Conservation (phyloP, 75 land plant species). For the Larix kaempferi region DNA sequence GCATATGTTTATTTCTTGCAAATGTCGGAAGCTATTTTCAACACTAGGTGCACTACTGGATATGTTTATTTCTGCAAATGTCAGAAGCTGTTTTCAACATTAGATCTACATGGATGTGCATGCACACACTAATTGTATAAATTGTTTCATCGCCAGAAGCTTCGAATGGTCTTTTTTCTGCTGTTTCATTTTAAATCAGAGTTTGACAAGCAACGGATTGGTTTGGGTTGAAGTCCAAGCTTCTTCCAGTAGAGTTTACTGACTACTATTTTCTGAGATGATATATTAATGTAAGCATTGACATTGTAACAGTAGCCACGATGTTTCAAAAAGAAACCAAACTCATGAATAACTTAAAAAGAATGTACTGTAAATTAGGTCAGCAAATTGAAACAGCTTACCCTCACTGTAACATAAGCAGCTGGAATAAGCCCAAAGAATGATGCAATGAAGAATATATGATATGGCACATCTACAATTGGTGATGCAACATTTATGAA, state of each 20-base stretch:
- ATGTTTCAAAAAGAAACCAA: constrained; percentile 6
- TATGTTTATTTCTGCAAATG: neutral
- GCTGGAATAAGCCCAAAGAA: constrained; percentile 87
- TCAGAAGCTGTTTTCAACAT: neutral
- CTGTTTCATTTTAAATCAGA: neutral
- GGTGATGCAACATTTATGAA: constrained; percentile 95
- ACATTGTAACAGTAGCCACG: constrained; percentile 13
- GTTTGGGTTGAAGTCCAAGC: neutral
- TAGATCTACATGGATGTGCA: neutral
- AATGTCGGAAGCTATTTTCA: neutral
- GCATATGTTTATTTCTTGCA: no score
- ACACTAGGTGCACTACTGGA: no score
- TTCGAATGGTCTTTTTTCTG: neutral
- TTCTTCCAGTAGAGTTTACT: neutral
- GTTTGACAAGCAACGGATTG: neutral
- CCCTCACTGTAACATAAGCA: constrained; percentile 84
- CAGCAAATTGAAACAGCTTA: constrained; percentile 17
- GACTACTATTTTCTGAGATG: neutral
- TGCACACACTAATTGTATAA: neutral
- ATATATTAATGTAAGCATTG: neutral
- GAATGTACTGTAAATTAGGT: neutral
- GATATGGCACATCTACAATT: constrained; percentile 90
- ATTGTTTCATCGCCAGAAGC: neutral
- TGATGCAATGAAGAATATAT: constrained; percentile 82
- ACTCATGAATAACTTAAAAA: constrained; percentile 4